phyloP scores from a whole-genome alignment of 345 rosid genomes.

The Trapa bicornis region DNA sequence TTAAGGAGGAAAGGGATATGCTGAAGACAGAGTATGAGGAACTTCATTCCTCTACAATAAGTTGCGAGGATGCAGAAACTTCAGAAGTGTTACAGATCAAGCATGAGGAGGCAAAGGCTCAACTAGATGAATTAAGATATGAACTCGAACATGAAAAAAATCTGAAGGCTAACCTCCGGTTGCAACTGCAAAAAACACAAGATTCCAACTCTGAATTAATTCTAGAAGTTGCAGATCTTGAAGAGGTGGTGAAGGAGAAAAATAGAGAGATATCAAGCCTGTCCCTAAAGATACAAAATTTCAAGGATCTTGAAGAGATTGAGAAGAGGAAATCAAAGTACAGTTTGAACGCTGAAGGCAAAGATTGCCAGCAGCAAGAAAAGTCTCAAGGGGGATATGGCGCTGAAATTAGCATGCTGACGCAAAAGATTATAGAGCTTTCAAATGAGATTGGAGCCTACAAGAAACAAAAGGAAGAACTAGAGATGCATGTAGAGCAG shows the following conservation, averaged over 20 bases:
- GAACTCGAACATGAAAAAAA: constrained; percentile 69
- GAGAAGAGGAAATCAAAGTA: constrained; percentile 16
- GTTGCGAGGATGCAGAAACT: constrained; percentile 25
- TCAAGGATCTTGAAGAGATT: constrained; percentile 22
- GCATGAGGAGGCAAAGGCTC: constrained; percentile 37
- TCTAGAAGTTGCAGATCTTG: constrained; percentile 70
- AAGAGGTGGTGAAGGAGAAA: constrained; percentile 56
- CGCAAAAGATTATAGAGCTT: constrained; percentile 45
- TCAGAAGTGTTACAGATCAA: constrained; percentile 30
- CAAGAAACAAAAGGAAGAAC: constrained; percentile 53
- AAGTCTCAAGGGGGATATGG: constrained; percentile 30
- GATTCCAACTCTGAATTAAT: constrained; percentile 82
- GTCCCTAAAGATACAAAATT: constrained; percentile 20
- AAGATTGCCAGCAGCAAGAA: constrained; percentile 23
- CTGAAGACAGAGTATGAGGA: constrained; percentile 31
- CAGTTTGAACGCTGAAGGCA: constrained; percentile 20
- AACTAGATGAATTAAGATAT: constrained; percentile 51
- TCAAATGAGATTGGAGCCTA: constrained; percentile 43
- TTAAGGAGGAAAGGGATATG: constrained; percentile 53
- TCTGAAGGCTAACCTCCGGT: constrained; percentile 42
- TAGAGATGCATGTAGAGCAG: constrained; percentile 60
- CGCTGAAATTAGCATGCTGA: constrained; percentile 35
- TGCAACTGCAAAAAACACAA: constrained; percentile 74
- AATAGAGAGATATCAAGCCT: constrained; percentile 34
- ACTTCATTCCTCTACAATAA: constrained; percentile 22